phyloP scores from a whole-genome alignment of 2,329 filamentous ascomycete genomes.

The Chlorencoelia australis region DNA sequence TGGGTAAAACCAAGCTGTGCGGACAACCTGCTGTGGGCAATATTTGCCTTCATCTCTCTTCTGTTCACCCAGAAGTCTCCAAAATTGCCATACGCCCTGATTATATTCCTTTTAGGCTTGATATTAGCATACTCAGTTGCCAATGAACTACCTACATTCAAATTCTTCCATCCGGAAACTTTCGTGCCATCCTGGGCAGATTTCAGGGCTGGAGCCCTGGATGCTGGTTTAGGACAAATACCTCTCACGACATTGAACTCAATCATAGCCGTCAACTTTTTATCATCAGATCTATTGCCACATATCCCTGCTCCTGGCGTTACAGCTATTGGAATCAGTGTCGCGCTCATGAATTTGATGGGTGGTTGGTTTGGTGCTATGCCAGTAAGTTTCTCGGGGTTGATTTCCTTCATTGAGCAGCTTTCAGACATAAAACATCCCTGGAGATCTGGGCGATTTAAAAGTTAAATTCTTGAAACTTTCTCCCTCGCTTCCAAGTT shows the following conservation, averaged over 20 bases:
- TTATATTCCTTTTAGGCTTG: constrained; percentile 60
- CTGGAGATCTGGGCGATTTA: too few relatives aligned
- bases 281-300: constrained; percentile 70
- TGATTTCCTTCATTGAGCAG: too few relatives aligned
- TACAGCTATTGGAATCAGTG: constrained; percentile 70
- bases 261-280: constrained; percentile 73
- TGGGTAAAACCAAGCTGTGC: constrained; percentile 58
- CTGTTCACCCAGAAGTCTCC: constrained; percentile 55
- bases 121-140: constrained; percentile 46
- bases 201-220: constrained; percentile 45
- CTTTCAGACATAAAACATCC: too few relatives aligned
- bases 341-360: constrained; percentile 72
- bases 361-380: constrained; percentile 90
- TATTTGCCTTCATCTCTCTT: constrained; percentile 63
- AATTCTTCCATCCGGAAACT: constrained; percentile 49
- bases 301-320: constrained; percentile 57
- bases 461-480: too few relatives aligned
- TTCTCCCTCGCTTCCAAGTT: too few relatives aligned
- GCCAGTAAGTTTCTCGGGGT: too few relatives aligned
- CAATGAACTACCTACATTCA: constrained; percentile 38
- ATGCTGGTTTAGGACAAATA: constrained; percentile 61
- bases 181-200: constrained; percentile 33
- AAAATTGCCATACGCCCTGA: constrained; percentile 67
- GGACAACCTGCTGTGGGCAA: constrained; percentile 71
- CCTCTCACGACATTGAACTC: constrained; percentile 90